Conservation (phyloP, 192 early-diverging fungal species). For the Dissophora ornata region DNA sequence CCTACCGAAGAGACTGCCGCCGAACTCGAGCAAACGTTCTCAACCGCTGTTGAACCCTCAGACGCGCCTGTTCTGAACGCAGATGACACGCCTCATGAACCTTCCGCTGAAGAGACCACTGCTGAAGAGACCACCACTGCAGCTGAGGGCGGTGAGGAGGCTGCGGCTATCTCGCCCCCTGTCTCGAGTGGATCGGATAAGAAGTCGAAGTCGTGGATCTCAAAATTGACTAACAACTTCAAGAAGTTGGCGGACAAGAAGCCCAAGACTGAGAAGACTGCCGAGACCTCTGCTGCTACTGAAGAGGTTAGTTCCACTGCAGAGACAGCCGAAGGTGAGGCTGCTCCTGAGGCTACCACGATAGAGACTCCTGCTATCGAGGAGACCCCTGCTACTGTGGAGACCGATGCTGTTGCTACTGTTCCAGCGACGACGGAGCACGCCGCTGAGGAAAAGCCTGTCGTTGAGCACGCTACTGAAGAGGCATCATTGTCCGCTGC, state of each 20-base stretch:
- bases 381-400: background rate
- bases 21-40: conserved; percentile 34
- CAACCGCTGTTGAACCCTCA: conserved; percentile 41
- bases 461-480: conserved; percentile 7
- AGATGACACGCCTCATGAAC: conserved; percentile 8
- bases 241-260: conserved; percentile 53
- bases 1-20: conserved; percentile 2
- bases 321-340: conserved; percentile 5
- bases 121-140: background rate
- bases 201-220: conserved; percentile 45
- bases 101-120: conserved; percentile 5
- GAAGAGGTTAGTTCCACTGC: background rate
- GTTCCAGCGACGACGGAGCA: background rate
- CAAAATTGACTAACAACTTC: conserved; percentile 42
- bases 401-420: conserved; percentile 3
- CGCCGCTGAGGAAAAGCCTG: conserved; percentile 6
- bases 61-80: conserved; percentile 35
- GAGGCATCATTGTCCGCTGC: conserved; percentile 6
- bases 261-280: conserved; percentile 41
- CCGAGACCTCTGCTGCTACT: background rate
- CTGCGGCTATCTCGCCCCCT: conserved; percentile 11
- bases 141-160: conserved; percentile 3
- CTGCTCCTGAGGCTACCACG: background rate
- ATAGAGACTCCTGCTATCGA: no score
- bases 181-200: conserved; percentile 25